Evolutionary conservation across 2,329 filamentous ascomycete species (phyloP), one percentile per base, ranked within the genome.

Genomic region (Metarhizium brunneum): DNA sequence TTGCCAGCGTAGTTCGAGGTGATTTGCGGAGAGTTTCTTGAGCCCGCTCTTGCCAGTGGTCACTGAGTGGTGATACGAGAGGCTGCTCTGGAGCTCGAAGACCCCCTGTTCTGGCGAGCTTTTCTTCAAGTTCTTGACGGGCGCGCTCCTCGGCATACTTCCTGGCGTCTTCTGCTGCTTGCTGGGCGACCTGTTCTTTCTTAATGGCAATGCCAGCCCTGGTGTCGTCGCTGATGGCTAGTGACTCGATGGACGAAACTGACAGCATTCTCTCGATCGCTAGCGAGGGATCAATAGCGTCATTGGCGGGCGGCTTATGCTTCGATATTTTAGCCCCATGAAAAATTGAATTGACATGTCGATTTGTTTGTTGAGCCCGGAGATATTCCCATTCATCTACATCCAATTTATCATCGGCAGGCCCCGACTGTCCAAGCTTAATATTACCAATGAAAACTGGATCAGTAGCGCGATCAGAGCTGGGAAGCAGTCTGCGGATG

Each of bases 1-100:
- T 74, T 56, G 73, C 75, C 52, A 82, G 67, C 51, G 67, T 68
- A 6, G 64, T 64, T 16, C 65, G 61, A 38, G 66, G 61, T 43
- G 68, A 58, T 25, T 72, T 65, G n/a, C 65, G 61, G 40, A 76
- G 61, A 1, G 71, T 73, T 8, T 61, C 59, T 7, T 62, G 55
- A 6, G 63, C 66, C 36, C 62, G 60, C 13, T 47, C 54, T 30
- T 59, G 56, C 68, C 69, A 71, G 16, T 61, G 52, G 4, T 58
- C 48, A 36, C 63, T 65, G n/a, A 71, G 58, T 8, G 64, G 61
- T 5, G 58, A 45, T 43, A 72, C 60, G 35, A 72, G 60, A 7
- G 55, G 56, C 52, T 61, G 59, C 6, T 51, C 60, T 29, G 69
- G 68, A 25, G 63, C 40, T 3, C 69, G 68, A 5, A 71, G 61